These are phyloP conservation scores for Naganishia onofrii DNA, from an alignment of 768 basidiomycete species.

Conservation along the genomic window DNA sequence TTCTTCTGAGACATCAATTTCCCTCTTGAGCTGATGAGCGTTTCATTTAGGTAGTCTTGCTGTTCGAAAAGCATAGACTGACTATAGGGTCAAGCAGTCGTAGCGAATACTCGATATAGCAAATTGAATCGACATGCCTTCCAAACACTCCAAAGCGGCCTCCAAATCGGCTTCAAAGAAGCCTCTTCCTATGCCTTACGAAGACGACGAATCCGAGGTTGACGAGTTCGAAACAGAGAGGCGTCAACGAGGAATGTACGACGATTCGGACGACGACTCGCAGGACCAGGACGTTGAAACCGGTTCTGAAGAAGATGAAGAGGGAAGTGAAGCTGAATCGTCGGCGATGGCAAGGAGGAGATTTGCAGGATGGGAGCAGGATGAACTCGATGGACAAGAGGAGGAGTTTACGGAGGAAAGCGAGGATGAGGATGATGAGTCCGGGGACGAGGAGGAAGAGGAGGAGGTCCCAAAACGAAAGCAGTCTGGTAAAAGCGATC, in stretches of 20 bases:
- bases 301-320: conserved; percentile 30
- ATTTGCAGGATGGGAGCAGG: conserved; percentile 36
- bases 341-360: conserved; percentile 19
- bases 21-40: background rate
- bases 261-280: conserved; percentile 25
- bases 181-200: conserved; percentile 22
- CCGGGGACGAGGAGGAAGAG: conserved; percentile 30
- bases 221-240: conserved; percentile 46
- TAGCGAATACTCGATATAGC: background rate
- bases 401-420: conserved; percentile 35
- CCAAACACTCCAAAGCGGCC: background rate
- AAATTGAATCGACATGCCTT: background rate
- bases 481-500: conserved; percentile 2
- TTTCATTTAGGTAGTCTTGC: no score
- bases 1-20: conserved; percentile 20
- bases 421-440: conserved; percentile 34
- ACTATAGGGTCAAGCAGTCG: no score
- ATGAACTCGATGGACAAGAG: conserved; percentile 40
- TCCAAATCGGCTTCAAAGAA: background rate
- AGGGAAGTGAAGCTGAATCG: conserved; percentile 34
- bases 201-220: conserved; percentile 46
- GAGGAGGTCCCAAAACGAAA: background rate
- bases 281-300: conserved; percentile 17
- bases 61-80: background rate
- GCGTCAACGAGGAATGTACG: conserved; percentile 22